Percentiles rank a stretch among this genome's conserved stretches.
Conservation (phyloP, 805 yeast genomes). For the Saturnispora gosingensis region DNA sequence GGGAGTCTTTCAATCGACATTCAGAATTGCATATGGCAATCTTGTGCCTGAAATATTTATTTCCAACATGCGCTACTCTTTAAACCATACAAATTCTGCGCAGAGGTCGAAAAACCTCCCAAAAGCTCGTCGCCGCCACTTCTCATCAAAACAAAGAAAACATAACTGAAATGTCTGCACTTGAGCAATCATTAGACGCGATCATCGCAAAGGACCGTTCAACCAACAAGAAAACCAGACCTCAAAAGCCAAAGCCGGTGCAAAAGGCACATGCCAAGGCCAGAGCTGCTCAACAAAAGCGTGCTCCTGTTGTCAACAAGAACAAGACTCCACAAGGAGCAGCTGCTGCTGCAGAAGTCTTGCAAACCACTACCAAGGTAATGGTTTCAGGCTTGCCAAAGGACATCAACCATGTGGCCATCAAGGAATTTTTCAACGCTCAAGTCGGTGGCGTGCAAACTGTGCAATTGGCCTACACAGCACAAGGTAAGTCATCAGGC, state of each 20-base stretch:
- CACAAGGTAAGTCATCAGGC: conserved; percentile 85
- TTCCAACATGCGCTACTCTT: neutral
- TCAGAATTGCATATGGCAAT: neutral
- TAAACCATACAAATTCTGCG: neutral
- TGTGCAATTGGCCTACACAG: conserved; percentile 70
- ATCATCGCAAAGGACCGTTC: conserved; percentile 54
- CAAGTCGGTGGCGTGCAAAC: conserved; percentile 79
- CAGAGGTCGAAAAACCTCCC: neutral
- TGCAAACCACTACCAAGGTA: conserved; percentile 57
- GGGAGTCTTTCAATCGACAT: neutral
- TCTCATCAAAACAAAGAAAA: neutral
- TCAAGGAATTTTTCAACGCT: conserved; percentile 76
- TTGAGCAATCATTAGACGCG: conserved; percentile 93
- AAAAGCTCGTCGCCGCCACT: neutral
- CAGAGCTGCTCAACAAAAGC: neutral
- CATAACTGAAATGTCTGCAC: conserved; percentile 52
- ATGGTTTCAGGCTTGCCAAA: conserved; percentile 58
- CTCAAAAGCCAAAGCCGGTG: conserved; percentile 11
- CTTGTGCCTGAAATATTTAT: neutral
- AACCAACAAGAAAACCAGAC: conserved; percentile 10
- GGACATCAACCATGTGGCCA: conserved; percentile 63
- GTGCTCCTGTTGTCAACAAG: conserved; percentile 1
- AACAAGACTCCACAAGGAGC: conserved; percentile 14
- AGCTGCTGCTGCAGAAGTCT: conserved; percentile 26
- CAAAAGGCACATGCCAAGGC: neutral